Base-by-base conservation (phyloP, 1,284 basidiomycete genomes). In the Coniferiporia sulphurascens region DNA sequence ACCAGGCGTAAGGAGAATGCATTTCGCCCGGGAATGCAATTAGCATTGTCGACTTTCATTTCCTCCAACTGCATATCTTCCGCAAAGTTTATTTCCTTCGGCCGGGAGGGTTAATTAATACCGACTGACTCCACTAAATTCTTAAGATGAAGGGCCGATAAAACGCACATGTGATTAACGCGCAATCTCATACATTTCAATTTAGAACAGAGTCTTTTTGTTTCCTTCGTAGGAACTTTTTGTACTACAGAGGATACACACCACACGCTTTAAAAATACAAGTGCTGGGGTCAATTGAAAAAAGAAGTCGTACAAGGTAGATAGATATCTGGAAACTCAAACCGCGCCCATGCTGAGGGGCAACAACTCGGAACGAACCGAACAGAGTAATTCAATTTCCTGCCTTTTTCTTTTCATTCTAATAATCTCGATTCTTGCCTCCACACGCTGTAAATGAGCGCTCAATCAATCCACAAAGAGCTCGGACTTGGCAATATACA, bases 401-500 rank as follows among this genome's bases (percentile, higher is more conserved):
- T 27, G 27, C 5, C 5, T 27, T 27, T 27, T 27, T 27, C n/a
- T n/a, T n/a, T n/a, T n/a, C n/a, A n/a, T n/a, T n/a, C n/a, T n/a
- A n/a, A 27, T 27, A 27, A 27, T 27, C 27, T 27, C 27, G 27
- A 27, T 27, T 27, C 27, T 27, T 5, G 27, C 27, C 27, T 27
- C 27, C 27, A 5, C 27, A 27, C 27, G 27, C 27, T 27, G 27
- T 27, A 5, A 27, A 27, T 27, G 27, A 27, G 27, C 27, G 27
- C 27, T 27, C 27, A 27, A 27, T 27, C 38, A 41, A 41, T 41
- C 7, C 38, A 8, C 38, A 41, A 41, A 15, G 7, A 41, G 9
- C 38, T 41, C 9, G 12, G 38, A 48, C 32, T 62, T 54, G 50
- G 59, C 66, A 56, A 73, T 74, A 35, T 71, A 57, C 43, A 74